Percentiles rank a stretch among this genome's conserved stretches.
These are phyloP conservation scores for Coemansia sp. DNA, from an alignment of 192 early-diverging fungal genomes.

Conservation along the genomic window DNA sequence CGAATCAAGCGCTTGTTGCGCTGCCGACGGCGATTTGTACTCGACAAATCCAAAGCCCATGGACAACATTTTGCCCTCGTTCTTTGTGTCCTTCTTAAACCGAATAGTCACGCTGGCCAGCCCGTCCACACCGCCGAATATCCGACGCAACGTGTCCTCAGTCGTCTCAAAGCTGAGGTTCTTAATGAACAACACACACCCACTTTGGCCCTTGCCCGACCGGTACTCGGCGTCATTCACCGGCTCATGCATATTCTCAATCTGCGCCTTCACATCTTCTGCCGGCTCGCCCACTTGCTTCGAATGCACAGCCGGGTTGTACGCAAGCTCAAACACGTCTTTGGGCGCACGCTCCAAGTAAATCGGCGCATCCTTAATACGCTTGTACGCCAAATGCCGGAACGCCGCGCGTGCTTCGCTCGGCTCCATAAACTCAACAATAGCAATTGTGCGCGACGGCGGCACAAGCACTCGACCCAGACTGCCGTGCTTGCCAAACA, in stretches of 20 bases:
- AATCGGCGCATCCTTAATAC: slow-evolving; percentile 86
- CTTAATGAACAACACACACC: slow-evolving; percentile 92
- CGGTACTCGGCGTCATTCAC: slow-evolving; percentile 24
- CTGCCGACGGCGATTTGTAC: slow-evolving; percentile 79
- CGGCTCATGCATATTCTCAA: slow-evolving; percentile 55
- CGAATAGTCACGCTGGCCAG: slow-evolving; percentile 79
- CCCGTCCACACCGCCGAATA: slow-evolving; percentile 76
- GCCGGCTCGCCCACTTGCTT: slow-evolving; percentile 35
- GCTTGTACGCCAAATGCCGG: slow-evolving; percentile 82
- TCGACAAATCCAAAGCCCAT: slow-evolving; percentile 99
- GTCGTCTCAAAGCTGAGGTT: slow-evolving; percentile 93
- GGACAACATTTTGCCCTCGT: slow-evolving; percentile 68
- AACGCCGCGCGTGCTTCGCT: slow-evolving; percentile 92
- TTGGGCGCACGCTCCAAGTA: slow-evolving; percentile 93
- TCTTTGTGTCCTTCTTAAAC: slow-evolving; percentile 85
- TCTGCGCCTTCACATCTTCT: slow-evolving; percentile 40
- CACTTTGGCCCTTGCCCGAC: slow-evolving; percentile 53
- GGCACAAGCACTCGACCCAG: slow-evolving; percentile 90
- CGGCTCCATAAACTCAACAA: slow-evolving; percentile 89
- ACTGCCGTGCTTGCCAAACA: slow-evolving; percentile 88
- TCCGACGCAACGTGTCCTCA: slow-evolving; percentile 68
- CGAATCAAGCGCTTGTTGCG: slow-evolving; percentile 78
- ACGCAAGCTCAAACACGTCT: slow-evolving; percentile 70
- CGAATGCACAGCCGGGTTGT: slow-evolving; percentile 40
- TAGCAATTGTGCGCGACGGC: slow-evolving; percentile 87